Conservation (phyloP, 2,329 filamentous ascomycete species). For the Cladosporium velox region DNA sequence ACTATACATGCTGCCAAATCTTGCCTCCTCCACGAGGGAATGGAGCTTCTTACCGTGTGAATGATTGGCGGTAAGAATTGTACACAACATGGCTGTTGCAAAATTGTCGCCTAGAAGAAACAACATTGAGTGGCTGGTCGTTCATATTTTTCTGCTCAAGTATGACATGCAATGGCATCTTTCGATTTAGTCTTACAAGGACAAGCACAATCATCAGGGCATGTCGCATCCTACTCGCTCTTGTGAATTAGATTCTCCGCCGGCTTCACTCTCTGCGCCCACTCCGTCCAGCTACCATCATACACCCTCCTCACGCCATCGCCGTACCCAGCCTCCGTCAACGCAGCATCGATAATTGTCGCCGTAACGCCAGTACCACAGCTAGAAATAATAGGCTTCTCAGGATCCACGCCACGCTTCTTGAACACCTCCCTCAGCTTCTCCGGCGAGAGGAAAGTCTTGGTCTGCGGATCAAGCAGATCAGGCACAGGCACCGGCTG, state of each 20-base stretch:
- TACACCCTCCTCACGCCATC: constrained; percentile 74
- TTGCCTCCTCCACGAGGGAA: not conserved
- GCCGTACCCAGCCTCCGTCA: constrained; percentile 76
- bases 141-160: not conserved
- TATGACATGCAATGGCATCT: not conserved
- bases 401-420: constrained; percentile 74
- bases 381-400: constrained; percentile 78
- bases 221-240: constrained; percentile 16
- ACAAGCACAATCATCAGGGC: not conserved
- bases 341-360: constrained; percentile 82
- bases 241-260: constrained; percentile 40
- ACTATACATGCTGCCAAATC: not conserved
- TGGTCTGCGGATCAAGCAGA: constrained; percentile 79
- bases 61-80: not conserved
- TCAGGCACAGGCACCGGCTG: constrained; percentile 78
- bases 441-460: constrained; percentile 71
- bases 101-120: too few relatives aligned
- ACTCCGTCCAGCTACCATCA: constrained; percentile 88
- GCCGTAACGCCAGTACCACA: constrained; percentile 96
- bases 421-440: constrained; percentile 76
- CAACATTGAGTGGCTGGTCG: not conserved
- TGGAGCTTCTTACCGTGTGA: not conserved
- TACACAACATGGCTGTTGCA: not conserved
- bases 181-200: not conserved
- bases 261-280: constrained; percentile 40